These are phyloP conservation scores for Talaromyces sp. DNA, from an alignment of 2,329 filamentous ascomycete genomes.

Conservation along the genomic window DNA sequence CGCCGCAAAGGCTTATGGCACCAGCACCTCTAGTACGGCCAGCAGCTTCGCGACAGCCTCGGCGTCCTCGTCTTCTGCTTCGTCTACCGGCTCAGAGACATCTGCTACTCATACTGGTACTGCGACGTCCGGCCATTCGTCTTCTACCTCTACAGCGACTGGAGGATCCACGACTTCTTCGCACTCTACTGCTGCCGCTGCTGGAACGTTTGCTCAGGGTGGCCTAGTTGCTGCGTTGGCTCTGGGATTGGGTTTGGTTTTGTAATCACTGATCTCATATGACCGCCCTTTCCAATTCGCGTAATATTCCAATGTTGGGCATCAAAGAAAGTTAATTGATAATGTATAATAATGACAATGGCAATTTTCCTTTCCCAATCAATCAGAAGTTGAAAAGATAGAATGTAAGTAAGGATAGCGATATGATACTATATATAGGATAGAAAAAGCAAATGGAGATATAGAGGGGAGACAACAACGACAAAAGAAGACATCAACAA, in stretches of 20 bases:
- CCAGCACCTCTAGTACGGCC: slow-evolving; percentile 17
- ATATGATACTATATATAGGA: neutral
- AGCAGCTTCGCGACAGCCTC: slow-evolving; percentile 10
- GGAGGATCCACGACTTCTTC: neutral
- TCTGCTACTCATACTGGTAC: slow-evolving; percentile 16
- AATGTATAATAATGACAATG: slow-evolving; percentile 6
- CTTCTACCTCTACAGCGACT: slow-evolving; percentile 4
- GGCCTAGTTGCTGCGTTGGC: slow-evolving; percentile 28
- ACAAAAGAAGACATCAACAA: neutral
- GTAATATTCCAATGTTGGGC: neutral
- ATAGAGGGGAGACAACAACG: slow-evolving; percentile 1
- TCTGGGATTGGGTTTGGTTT: slow-evolving; percentile 18
- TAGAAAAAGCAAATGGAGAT: neutral
- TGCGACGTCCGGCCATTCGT: neutral
- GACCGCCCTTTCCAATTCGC: neutral
- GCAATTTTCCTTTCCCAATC: slow-evolving; percentile 5
- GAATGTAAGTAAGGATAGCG: neutral
- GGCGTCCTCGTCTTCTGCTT: slow-evolving; percentile 13
- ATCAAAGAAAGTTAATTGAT: slow-evolving; percentile 2
- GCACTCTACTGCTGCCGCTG: slow-evolving; percentile 9
- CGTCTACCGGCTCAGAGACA: slow-evolving; percentile 23
- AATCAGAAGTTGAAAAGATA: neutral
- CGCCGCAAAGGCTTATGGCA: slow-evolving; percentile 40
- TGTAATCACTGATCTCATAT: slow-evolving; percentile 1
- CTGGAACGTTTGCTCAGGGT: slow-evolving; percentile 20